Base-by-base conservation (phyloP, 2,329 filamentous ascomycete genomes). In the Trichophaea hybrida region DNA sequence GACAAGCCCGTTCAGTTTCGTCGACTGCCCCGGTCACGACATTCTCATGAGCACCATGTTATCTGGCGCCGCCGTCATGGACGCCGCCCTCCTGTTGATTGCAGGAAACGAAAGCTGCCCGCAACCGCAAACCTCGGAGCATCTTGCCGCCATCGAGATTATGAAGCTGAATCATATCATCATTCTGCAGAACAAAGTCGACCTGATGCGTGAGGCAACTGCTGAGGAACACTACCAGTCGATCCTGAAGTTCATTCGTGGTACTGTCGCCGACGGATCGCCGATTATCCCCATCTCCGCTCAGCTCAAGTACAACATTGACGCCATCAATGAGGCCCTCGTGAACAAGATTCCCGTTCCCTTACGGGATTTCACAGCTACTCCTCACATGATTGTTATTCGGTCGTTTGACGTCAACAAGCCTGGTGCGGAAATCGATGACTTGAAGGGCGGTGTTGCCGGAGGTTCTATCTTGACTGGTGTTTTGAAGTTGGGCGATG, bases 21-120 rank as follows among this genome's bases (percentile, higher is more conserved):
- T 97, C 68, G 93, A 97, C 75, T 97, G 93, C 79, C 93, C 93
- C 59, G 93, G 93, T 75, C 93, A 98, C 87, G 93, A 98, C 77
- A 98, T 98, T 89, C 90, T 98, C 74, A 98, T 98, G 93, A 97
- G 91, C 76, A 98, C 93, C 70, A 98, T 98, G 93, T 84, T 98
- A 79, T 98, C 93, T 71, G 93, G 93, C 71, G 93, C 93, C 69
- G 93, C 93, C 66, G 93, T 98, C 80, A 98, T 98, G 93, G 93
- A 98, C 75, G 93, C 93, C 66, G 93, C 93, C 15, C 81, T 98
- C 62, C 82, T 98, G 59, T 80, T 98, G 58, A 96, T 98, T 72
- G 93, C 93, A 64, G 93, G 93, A 73, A 98, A 98, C 77, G 93
- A 98, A 84, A 84, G 88, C 56, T 97, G 93, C 77, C 93, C 93